Evolutionary conservation across 1,284 basidiomycete genomes (phyloP).

Genomic region (Ustilago bromivora): DNA sequence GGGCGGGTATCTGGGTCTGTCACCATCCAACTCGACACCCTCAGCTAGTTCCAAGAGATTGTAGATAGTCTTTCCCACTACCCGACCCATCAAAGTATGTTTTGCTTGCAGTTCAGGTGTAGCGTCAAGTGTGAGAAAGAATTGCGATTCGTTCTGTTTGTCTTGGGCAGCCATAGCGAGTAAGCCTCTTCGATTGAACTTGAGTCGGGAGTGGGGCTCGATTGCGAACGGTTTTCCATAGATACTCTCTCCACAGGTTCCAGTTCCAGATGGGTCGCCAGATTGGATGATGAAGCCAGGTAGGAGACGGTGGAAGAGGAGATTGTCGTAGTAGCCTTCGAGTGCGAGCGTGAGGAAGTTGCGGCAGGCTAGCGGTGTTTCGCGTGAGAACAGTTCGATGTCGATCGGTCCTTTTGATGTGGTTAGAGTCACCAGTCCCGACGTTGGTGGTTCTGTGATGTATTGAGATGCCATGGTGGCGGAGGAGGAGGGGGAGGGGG

Average conservation of each 20-base stretch:
- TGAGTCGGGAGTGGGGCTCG: constrained; percentile 89
- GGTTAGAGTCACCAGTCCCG: constrained; percentile 86
- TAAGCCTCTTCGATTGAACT: constrained; percentile 84
- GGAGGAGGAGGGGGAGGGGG: no score
- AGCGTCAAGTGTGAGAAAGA: constrained; percentile 66
- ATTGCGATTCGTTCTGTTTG: constrained; percentile 70
- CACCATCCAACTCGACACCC: constrained; percentile 79
- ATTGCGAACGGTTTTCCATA: constrained; percentile 84
- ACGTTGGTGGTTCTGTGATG: constrained; percentile 74
- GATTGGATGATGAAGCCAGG: constrained; percentile 92
- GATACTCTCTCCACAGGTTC: constrained; percentile 77
- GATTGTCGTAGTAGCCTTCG: constrained; percentile 96
- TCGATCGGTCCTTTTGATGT: constrained; percentile 77
- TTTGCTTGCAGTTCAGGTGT: constrained; percentile 67
- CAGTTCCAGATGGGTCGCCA: constrained; percentile 93
- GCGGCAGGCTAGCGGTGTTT: constrained; percentile 91
- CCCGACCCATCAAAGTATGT: constrained; percentile 65
- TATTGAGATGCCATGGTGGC: constrained; percentile 50
- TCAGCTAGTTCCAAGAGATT: constrained; percentile 77
- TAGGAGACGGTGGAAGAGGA: constrained; percentile 90
- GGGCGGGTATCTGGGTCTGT: constrained; percentile 88
- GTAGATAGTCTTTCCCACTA: constrained; percentile 68
- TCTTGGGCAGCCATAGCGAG: constrained; percentile 88
- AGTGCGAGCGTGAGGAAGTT: constrained; percentile 91
- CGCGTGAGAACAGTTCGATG: constrained; percentile 94